Evolutionary conservation across 1,284 basidiomycete species (phyloP), one percentile per base, ranked within the genome.

Genomic region (Puccinia horiana): DNA sequence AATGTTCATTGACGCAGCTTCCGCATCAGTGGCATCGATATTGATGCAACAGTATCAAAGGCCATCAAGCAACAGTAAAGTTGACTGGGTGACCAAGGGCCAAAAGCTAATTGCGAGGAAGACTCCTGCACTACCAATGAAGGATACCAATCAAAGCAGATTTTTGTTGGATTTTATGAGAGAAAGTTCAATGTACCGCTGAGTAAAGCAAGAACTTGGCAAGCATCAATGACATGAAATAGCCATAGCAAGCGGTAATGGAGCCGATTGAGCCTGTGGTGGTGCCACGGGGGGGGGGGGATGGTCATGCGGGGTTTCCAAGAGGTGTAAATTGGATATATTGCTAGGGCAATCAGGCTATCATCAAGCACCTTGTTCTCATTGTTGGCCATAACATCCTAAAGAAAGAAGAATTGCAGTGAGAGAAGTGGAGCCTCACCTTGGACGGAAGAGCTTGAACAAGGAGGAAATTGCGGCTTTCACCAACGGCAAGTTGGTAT

Each of bases 61-160:
- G 37, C 37, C 35, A 23, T 65, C 63, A 42, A 37, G 16, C 32
- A 65, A 37, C 63, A 65, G 37, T 65, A 35, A 16, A 65, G 63
- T 42, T 65, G 63, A 61, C 35, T 65, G 63, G 63, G 37, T 42
- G 35, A 65, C 63, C 37, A 23, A 65, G 63, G 37, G 40, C 61
- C 29, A 63, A 42, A 8, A 16, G 16, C 16, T n/a, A 32, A 9
- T 61, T 35, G 5, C 35, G 58, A 61, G 6, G 18, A 32, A 35
- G 29, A 18, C 58, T 6, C 58, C 29, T 61, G 32, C 37, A 65
- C 63, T 40, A 42, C 35, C 35, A 20, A 65, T 26, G 23, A 12
- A 54, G 52, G 52, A 54, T 54, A 54, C 52, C 23, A 58, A 58
- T 58, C n/a, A 58, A 58, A 58, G 52, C 23, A 20, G 52, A 54